Base-by-base conservation (phyloP, 345 rosid genomes). In the Eucalyptus coolabah region DNA sequence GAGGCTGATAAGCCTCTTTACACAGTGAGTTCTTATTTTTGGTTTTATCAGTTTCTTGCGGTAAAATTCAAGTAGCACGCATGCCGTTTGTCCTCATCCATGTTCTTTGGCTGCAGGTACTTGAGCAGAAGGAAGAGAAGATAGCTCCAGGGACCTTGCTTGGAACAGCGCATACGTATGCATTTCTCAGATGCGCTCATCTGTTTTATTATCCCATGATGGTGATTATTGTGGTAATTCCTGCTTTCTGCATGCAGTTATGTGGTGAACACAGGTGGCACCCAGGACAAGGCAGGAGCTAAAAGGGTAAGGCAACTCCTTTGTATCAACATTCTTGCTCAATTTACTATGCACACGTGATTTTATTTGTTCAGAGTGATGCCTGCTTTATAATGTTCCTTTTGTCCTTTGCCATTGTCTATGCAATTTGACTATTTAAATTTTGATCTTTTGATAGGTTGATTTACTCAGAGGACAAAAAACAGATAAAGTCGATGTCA, bases 381-480 rank as follows among this genome's bases (percentile, higher is more conserved):
- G 45, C 65, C 44, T 86, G 63, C 63, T 86, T 86, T 56, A 32
- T 51, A 86, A 19, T n/a, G 44, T 86, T 50, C 44, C 44, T 51
- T 56, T 51, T 19, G 30, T 50, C 60, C 87, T 56, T 50, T 51
- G 54, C 42, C 54, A 21, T 72, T 72, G 82, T 40, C 45, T 40
- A 45, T 77, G 47, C 47, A 21, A 6, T 77, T 12, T 77, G 28
- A 77, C 47, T 77, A 37, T 77, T 23, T 11, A 72, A 37, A 77
- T 47, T 49, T 32, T 53, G 2, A 60, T 28, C 81, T 32, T 77
- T 85, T 72, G 89, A 87, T 92, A 98, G 99, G 99, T 97, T 92
- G 99, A 98, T 95, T 95, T 98, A 89, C 95, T 98, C 53, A 95
- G 95, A 92, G 99, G 99, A 56, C 98, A 98, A 88, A 98, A 98